These are phyloP conservation scores for Solanum pennellii DNA, from an alignment of 257 asterid species.

Conservation along the genomic window DNA sequence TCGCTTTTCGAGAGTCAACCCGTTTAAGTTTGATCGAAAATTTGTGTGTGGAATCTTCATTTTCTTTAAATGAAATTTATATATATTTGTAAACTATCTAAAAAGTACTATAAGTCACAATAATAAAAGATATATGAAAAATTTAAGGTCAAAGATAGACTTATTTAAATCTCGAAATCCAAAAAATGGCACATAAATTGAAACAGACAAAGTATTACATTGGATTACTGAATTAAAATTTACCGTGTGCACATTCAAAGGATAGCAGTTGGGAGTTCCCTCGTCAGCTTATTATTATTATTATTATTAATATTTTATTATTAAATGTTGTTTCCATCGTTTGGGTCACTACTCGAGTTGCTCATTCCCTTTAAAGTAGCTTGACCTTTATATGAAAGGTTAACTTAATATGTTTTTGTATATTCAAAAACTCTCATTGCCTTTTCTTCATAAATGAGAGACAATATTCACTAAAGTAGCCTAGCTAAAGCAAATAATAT, in stretches of 20 bases:
- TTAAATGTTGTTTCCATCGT: neutral
- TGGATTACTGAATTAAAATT: neutral
- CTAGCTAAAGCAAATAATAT: neutral
- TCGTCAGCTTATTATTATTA: neutral
- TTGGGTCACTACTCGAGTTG: slow-evolving; percentile 73
- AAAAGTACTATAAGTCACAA: too few relatives aligned
- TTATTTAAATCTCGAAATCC: too few relatives aligned
- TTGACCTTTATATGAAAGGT: slow-evolving; percentile 58
- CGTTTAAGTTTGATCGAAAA: too few relatives aligned
- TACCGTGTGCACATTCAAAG: neutral
- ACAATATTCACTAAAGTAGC: neutral
- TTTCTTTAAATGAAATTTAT: too few relatives aligned
- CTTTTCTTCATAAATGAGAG: neutral
- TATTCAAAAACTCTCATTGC: neutral
- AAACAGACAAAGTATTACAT: too few relatives aligned
- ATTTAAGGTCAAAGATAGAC: too few relatives aligned
- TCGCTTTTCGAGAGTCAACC: too few relatives aligned
- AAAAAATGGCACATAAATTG: too few relatives aligned
- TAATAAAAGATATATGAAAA: too few relatives aligned
- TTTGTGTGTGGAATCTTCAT: too few relatives aligned
- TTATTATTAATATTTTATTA: neutral
- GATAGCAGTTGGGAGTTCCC: neutral
- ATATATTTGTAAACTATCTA: too few relatives aligned
- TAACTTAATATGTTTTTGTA: slow-evolving; percentile 2
- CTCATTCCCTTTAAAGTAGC: slow-evolving; percentile 54